Evolutionary conservation across 345 rosid genomes (phyloP).

Genomic region (Fremontodendron californicum): DNA sequence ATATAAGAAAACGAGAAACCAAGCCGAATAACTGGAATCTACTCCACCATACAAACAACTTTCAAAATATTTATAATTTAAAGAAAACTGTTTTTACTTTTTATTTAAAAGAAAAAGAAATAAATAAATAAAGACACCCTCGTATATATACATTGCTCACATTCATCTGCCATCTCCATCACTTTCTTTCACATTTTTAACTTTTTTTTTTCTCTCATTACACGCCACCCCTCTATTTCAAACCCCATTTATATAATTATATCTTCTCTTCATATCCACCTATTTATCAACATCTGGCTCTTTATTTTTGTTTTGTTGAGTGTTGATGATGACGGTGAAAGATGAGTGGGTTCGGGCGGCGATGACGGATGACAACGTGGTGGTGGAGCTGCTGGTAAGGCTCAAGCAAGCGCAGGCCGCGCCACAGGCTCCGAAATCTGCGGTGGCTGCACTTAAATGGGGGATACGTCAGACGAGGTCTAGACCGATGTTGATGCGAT

Average conservation of each 20-base stretch:
- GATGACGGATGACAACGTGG: conserved; percentile 58
- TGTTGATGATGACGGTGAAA: conserved; percentile 22
- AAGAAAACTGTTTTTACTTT: background rate
- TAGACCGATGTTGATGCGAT: conserved; percentile 38
- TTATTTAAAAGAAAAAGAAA: background rate
- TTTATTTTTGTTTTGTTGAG: background rate
- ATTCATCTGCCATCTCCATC: background rate
- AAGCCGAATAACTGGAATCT: conserved; percentile 34
- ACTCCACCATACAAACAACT: conserved; percentile 21
- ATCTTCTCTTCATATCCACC: background rate
- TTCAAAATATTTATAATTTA: background rate
- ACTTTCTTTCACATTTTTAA: conserved; percentile 6
- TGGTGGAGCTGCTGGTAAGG: conserved; percentile 59
- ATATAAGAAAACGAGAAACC: conserved; percentile 5
- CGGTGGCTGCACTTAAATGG: conserved; percentile 41
- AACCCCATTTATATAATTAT: background rate
- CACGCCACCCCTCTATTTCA: conserved; percentile 20
- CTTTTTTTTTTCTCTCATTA: conserved; percentile 17
- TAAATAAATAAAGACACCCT: conserved; percentile 7
- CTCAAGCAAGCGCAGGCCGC: conserved; percentile 41
- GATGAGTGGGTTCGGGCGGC: conserved; percentile 77
- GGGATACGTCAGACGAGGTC: conserved; percentile 58
- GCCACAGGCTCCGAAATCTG: conserved; percentile 18
- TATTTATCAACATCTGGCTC: background rate
- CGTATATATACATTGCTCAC: conserved; percentile 21